Evolutionary conservation across 768 basidiomycete species (phyloP).

Genomic region (Mycena olivaceomarginata): DNA sequence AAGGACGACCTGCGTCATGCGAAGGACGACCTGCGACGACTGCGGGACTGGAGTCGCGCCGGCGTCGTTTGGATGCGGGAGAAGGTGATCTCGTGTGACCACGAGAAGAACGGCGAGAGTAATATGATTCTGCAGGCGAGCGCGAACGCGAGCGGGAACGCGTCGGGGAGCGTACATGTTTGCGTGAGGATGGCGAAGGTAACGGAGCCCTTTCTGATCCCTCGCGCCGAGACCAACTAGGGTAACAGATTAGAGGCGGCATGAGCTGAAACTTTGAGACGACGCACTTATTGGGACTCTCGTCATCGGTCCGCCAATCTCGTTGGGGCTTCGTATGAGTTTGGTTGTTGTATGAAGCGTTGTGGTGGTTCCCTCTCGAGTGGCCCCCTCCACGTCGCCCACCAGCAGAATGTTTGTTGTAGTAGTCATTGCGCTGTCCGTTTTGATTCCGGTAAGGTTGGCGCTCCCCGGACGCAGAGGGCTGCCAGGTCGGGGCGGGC

Average conservation of each 20-base stretch:
- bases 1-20: conserved; percentile 60
- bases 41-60: conserved; percentile 70
- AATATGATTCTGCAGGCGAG: conserved; percentile 80
- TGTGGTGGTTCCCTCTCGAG: conserved; percentile 4
- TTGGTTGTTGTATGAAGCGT: conserved; percentile 40
- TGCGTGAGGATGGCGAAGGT: conserved; percentile 63
- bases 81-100: conserved; percentile 81
- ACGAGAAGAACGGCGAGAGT: conserved; percentile 78
- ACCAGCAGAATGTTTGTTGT: conserved; percentile 50
- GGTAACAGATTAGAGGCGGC: conserved; percentile 31
- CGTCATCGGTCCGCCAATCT: conserved; percentile 77
- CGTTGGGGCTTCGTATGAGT: conserved; percentile 63
- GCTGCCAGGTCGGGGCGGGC: conserved; percentile 82
- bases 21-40: conserved; percentile 65
- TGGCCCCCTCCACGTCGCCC: conserved; percentile 52
- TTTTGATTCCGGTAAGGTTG: conserved; percentile 57
- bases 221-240: conserved; percentile 83
- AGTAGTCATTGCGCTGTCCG: conserved; percentile 45
- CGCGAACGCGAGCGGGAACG: conserved; percentile 76
- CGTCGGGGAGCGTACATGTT: conserved; percentile 68
- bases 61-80: conserved; percentile 73
- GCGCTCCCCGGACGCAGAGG: conserved; percentile 64
- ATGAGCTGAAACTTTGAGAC: not conserved
- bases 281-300: conserved; percentile 85
- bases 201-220: conserved; percentile 60